Percentiles rank a stretch among this genome's conserved stretches.
These are phyloP conservation scores for Danielia oregonensis DNA, from an alignment of 805 yeast genomes.

Conservation along the genomic window DNA sequence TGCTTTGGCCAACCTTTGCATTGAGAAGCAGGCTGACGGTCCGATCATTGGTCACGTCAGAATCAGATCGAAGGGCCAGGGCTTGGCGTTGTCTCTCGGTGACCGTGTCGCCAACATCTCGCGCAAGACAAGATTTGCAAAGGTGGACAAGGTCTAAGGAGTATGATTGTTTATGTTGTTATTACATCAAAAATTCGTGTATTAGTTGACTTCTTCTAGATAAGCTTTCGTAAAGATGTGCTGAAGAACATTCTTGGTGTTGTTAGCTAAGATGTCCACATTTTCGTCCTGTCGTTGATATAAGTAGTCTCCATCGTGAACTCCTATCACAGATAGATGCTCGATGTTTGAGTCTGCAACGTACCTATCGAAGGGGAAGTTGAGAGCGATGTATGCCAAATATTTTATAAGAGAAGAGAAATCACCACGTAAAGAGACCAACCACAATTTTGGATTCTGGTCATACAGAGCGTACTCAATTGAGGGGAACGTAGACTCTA, in stretches of 20 bases:
- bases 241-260: constrained; percentile 4
- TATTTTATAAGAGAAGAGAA: constrained; percentile 11
- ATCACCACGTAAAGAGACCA: constrained; percentile 10
- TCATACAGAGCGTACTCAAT: constrained; percentile 9
- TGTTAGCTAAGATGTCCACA: constrained; percentile 1
- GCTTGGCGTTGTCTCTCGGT: constrained; percentile 90
- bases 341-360: constrained; percentile 9
- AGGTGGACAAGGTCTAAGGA: constrained; percentile 10
- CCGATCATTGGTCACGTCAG: constrained; percentile 90
- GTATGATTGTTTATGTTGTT: too few relatives aligned
- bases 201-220: background rate
- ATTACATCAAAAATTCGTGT: too few relatives aligned
- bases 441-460: constrained; percentile 5
- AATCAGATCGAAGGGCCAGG: constrained; percentile 97
- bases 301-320: constrained; percentile 10
- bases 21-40: constrained; percentile 74
- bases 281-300: background rate
- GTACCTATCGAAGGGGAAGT: constrained; percentile 4
- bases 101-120: constrained; percentile 88
- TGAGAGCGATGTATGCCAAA: constrained; percentile 4
- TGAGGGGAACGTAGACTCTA: constrained; percentile 3
- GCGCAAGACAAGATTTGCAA: constrained; percentile 34
- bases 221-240: constrained; percentile 5
- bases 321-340: constrained; percentile 7
- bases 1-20: constrained; percentile 91